Conservation (phyloP, 306 rosid genomes). For the Vigna trinervia region DNA sequence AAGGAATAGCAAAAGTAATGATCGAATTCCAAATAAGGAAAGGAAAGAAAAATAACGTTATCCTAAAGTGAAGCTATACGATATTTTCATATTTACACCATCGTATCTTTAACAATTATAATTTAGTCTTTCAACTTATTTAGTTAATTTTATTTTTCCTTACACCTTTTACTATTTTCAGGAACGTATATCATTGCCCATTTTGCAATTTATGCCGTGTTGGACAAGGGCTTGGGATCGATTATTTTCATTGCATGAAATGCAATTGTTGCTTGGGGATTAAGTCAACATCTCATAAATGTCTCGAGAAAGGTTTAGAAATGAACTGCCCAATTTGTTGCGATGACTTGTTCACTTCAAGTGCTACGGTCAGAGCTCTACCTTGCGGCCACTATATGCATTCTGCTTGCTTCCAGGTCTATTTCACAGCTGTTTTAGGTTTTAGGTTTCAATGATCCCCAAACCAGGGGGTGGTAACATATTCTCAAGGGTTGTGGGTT, state of each 20-base stretch:
- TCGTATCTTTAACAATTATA: background rate
- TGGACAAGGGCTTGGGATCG: slow-evolving; percentile 94
- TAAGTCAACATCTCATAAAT: slow-evolving; percentile 80
- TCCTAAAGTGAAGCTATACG: too few species aligned
- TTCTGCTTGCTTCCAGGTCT: slow-evolving; percentile 99
- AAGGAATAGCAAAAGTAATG: too few species aligned
- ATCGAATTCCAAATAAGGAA: too few species aligned
- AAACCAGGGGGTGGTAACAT: background rate
- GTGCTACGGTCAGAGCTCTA: slow-evolving; percentile 89
- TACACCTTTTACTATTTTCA: slow-evolving; percentile 39
- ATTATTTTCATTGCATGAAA: slow-evolving; percentile 96
- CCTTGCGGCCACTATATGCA: slow-evolving; percentile 99
- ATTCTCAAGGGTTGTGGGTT: slow-evolving; percentile 34
- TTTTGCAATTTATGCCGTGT: slow-evolving; percentile 98
- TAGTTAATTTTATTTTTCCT: slow-evolving; percentile 34
- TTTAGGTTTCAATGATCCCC: slow-evolving; percentile 26
- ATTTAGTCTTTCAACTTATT: slow-evolving; percentile 13
- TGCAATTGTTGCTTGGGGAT: slow-evolving; percentile 98
- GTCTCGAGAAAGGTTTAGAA: slow-evolving; percentile 94
- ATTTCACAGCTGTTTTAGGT: slow-evolving; percentile 34
- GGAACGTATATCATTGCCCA: slow-evolving; percentile 98
- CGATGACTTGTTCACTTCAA: slow-evolving; percentile 91
- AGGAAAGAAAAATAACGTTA: too few species aligned
- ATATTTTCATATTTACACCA: too few species aligned
- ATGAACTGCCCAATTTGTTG: slow-evolving; percentile 98